A percentile compares a stretch with the other conserved stretches of the same genome.
Conservation (phyloP, 2,329 filamentous ascomycete species). For the Alternaria tenuissima region DNA sequence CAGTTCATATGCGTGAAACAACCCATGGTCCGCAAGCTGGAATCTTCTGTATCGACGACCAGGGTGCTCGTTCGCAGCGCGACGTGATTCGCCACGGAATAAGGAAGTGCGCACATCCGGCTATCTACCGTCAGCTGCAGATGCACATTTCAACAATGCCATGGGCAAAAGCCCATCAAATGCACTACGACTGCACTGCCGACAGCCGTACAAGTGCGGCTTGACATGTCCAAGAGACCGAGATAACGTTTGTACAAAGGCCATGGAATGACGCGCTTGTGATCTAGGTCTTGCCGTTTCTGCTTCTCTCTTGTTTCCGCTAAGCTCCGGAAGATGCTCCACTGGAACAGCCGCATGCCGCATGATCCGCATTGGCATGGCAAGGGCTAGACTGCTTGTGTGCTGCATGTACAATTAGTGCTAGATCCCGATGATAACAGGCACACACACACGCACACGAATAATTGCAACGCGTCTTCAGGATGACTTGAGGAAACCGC, state of each 20-base stretch:
- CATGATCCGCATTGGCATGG: constrained; percentile 12
- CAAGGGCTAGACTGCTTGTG: not conserved
- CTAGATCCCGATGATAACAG: not conserved
- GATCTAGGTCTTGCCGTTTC: not conserved
- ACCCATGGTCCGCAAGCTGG: not conserved
- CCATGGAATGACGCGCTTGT: constrained; percentile 3
- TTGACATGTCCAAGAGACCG: not conserved
- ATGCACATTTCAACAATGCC: not conserved
- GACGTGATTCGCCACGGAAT: constrained; percentile 1
- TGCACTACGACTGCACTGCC: not conserved
- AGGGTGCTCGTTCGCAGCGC: not conserved
- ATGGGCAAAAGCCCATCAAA: not conserved
- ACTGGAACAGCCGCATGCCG: constrained; percentile 11
- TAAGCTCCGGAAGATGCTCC: constrained; percentile 9
- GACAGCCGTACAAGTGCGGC: constrained; percentile 1
- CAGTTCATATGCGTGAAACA: not conserved
- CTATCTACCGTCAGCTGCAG: not conserved
- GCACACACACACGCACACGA: not conserved
- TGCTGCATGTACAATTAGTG: not conserved
- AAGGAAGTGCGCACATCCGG: constrained; percentile 7
- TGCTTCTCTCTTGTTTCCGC: not conserved
- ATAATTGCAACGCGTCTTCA: not conserved
- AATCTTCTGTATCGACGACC: not conserved
- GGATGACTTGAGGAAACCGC: not conserved
- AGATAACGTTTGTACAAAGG: not conserved